These are phyloP conservation scores for Lithohypha guttulata DNA, from an alignment of 2,329 filamentous ascomycete species.

Conservation along the genomic window DNA sequence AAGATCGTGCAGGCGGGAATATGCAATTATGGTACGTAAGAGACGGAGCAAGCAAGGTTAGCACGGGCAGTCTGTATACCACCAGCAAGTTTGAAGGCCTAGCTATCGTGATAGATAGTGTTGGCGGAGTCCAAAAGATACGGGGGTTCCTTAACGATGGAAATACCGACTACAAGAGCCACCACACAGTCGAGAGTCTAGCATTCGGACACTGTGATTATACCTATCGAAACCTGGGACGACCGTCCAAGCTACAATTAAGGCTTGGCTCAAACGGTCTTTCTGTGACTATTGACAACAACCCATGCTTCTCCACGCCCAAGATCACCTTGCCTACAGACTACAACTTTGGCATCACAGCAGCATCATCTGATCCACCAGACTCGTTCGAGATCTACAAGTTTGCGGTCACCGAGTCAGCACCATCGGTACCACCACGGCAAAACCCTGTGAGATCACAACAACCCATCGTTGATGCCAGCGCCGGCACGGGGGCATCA, in stretches of 20 bases:
- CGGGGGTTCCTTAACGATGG: slow-evolving; percentile 93
- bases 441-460: slow-evolving; percentile 11
- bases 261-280: slow-evolving; percentile 52
- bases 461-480: slow-evolving; percentile 29
- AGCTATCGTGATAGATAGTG: slow-evolving; percentile 72
- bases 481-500: slow-evolving; percentile 35
- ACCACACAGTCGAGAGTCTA: slow-evolving; percentile 67
- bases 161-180: slow-evolving; percentile 62
- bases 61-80: slow-evolving; percentile 71
- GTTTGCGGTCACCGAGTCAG: slow-evolving; percentile 49
- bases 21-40: slow-evolving; percentile 86
- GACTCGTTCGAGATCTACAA: slow-evolving; percentile 94
- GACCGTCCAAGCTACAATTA: slow-evolving; percentile 68
- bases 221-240: slow-evolving; percentile 80
- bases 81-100: slow-evolving; percentile 81
- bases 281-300: slow-evolving; percentile 68
- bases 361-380: slow-evolving; percentile 77
- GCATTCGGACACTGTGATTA: slow-evolving; percentile 92
- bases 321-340: slow-evolving; percentile 65
- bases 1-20: slow-evolving; percentile 76
- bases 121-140: slow-evolving; percentile 65
- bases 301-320: slow-evolving; percentile 55
- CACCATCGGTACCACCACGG: slow-evolving; percentile 25
- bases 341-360: slow-evolving; percentile 78
- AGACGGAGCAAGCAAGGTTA: slow-evolving; percentile 54